Percentiles rank a stretch among this genome's conserved stretches.
Conservation (phyloP, 2,329 filamentous ascomycete species). For the Aspergillus versicolor region DNA sequence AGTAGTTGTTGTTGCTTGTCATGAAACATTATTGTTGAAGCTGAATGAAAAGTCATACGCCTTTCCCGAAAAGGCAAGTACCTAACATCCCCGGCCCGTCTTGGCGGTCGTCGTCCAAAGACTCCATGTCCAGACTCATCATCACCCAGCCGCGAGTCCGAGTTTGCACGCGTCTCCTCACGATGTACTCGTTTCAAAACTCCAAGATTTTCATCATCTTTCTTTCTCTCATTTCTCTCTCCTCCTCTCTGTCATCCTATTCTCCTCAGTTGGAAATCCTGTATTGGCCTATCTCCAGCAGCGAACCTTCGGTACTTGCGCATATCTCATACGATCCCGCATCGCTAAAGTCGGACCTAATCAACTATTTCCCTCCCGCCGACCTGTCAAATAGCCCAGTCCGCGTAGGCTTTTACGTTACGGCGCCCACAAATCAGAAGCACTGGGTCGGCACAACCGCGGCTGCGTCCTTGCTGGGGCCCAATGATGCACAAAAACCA, state of each 20-base stretch:
- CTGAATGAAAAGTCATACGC: not conserved
- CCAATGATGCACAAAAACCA: constrained; percentile 24
- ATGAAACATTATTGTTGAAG: too few relatives aligned
- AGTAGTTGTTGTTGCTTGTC: not conserved
- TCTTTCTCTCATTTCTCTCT: constrained; percentile 17
- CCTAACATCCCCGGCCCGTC: too few relatives aligned
- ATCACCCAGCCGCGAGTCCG: not conserved
- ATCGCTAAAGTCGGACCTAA: constrained; percentile 35
- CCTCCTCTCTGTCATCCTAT: constrained; percentile 24
- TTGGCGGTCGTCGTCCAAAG: too few relatives aligned
- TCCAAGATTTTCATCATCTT: constrained; percentile 13
- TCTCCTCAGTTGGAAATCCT: constrained; percentile 32
- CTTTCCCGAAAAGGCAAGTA: not conserved
- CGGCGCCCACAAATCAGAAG: constrained; percentile 29
- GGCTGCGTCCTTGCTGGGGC: constrained; percentile 34
- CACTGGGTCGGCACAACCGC: constrained; percentile 44
- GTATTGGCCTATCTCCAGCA: constrained; percentile 36
- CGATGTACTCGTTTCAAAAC: constrained; percentile 14
- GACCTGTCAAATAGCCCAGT: constrained; percentile 48
- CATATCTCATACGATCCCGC: constrained; percentile 43
- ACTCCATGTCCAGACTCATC: not conserved
- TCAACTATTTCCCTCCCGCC: constrained; percentile 40
- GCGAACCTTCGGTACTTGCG: constrained; percentile 38
- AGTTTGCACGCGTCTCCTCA: not conserved
- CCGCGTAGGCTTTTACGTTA: constrained; percentile 53